Evolutionary conservation across 148 eudicot genomes (phyloP), one percentile per base, ranked within the genome.

Genomic region (Suaeda aralocaspica): DNA sequence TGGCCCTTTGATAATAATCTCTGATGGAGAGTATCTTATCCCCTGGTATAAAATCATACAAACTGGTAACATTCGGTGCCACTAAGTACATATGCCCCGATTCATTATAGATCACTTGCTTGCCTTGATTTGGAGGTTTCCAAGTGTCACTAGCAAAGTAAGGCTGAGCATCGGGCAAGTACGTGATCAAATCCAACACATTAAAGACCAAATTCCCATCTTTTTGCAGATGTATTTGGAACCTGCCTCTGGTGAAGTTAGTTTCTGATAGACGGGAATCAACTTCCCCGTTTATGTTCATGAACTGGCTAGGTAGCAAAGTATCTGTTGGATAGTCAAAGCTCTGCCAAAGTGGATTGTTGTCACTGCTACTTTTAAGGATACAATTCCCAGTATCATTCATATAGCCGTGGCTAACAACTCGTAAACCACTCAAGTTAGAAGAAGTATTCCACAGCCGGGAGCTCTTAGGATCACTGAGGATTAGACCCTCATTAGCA

Each of bases 361-460:
- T 68, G 30, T 42, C 66, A 42, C 46, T 52, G 25, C 26, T 57
- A 12, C 73, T 41, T 12, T 28, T 41, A 1, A 85, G 80, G 56
- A 55, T 50, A 25, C 86, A 74, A 63, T 82, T 88, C 11, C 93
- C 93, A 0, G 84, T 73, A 62, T 88, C 87, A 57, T 59, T 79
- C 81, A 88, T 33, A 18, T 67, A 39, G 41, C 81, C 87, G 51
- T 45, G 16, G 57, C 72, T 72, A 6, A 77, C 78, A 11, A 0
- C 46, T 0, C 9, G 1, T 3, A 6, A 5, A 19, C 24, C 41
- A 10, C n/a, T 64, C 2, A 25, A 25, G 0, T 62, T 50, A n/a
- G 6, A 16, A 19, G 61, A 34, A 26, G 81, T 52, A 1, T 22
- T 60, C 87, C 84, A 84, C 0, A 84, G 14, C 2, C 34, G 59